Base-by-base conservation (phyloP, 768 basidiomycete genomes). In the Xanthoconium stramineum region DNA sequence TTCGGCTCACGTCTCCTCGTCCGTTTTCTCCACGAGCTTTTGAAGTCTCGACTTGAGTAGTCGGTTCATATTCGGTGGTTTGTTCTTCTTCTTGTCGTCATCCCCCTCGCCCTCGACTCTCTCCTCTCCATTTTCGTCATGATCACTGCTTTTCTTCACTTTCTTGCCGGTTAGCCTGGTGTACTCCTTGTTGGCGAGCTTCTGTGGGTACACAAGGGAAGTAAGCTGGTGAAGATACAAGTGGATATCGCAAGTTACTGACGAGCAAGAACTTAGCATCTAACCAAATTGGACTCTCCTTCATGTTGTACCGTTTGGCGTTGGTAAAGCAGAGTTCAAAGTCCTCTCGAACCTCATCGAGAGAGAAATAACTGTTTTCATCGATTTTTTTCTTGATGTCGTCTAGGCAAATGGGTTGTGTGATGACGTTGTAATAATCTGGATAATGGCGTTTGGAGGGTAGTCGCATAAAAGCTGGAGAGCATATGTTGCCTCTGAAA, bases 211-310 rank as follows among this genome's bases (percentile, higher is more conserved):
- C n/a, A 30, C 32, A 45, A 33, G 11, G 28, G 17, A 47, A 32
- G 54, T 57, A 46, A 61, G 55, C 33, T 24, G 39, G 6, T 6
- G 49, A 45, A 50, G 24, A 38, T 9, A 47, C 30, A 35, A 47
- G n/a, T 10, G 42, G 28, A 53, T 17, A 33, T 8, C 5, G 12
- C 19, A 33, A 33, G 12, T 19, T 14, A 78, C 86, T 65, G 60
- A 93, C 92, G 73, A 89, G 78, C 35, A 94, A 74, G 52, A 82
- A 81, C 68, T 87, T 91, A n/a, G 92, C 92, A 72, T 92, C 89
- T 56, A 78, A 78, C 78, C 83, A 92, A 57, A 94, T 92, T 44
- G 72, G 75, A 67, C 90, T 92, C 19, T 88, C 88, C 68, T 84
- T 84, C 69, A 83, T 77, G 70, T 94, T 94, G 72, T 91, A 94